Base-by-base conservation (phyloP, 192 early-diverging fungal genomes). In the Radiomyces spectabilis region DNA sequence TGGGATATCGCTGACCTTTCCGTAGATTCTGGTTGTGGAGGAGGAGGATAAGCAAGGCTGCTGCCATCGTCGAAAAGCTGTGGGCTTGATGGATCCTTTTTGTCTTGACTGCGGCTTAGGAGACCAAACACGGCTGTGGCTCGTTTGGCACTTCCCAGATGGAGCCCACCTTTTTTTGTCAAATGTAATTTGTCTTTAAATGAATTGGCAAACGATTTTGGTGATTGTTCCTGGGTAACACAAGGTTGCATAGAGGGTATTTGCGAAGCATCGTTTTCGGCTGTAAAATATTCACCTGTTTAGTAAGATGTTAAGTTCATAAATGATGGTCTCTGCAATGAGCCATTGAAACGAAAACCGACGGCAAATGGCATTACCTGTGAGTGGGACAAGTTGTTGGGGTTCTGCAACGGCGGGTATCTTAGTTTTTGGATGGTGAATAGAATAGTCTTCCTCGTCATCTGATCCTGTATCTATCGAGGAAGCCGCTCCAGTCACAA, bases 131-230 rank as follows among this genome's bases (percentile, higher is more conserved):
- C 5, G 6, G 33, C 27, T 48, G 13, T 27, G 27, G 21, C 15
- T 21, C 24, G 46, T 27, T n/a, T n/a, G n/a, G n/a, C n/a, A 27
- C 15, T 29, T 21, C 24, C 46, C 13, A 13, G 15, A 31, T 21
- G 16, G n/a, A 12, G 5, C 12, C 8, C 42, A 26, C 5, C 5
- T 31, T 48, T 48, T 4, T 21, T 22, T 4, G 46, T 13, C 24
- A 48, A 26, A 25, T 48, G 46, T 12, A 48, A 22, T 22, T 48
- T 48, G 5, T 48, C 46, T 31, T 48, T 48, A 27, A 48, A 48
- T 16, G 21, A 27, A 25, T 15, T 21, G 9, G 46, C 24, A 4
- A 48, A 4, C 30, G 24, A 29, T 27, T 48, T 48, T 48, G 24
- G 25, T 13, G 30, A 27, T 25, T 21, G 46, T 30, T 21, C 46